These are phyloP conservation scores for Crithidia sp. DNA, from an alignment of 208 protist species.

Conservation along the genomic window DNA sequence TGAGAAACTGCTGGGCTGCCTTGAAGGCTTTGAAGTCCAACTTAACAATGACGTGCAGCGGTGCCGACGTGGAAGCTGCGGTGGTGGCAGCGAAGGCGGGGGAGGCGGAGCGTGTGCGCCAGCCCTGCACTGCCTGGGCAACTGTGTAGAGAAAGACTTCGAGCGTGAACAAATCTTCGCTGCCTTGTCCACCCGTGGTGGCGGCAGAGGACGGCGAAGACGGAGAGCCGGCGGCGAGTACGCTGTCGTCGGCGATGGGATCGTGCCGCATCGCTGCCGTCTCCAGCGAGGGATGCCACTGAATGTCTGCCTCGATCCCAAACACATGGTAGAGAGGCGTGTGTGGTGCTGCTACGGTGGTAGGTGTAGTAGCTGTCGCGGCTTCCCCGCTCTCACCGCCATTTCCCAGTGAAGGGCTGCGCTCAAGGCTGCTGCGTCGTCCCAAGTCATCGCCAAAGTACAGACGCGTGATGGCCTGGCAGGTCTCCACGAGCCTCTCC, in stretches of 20 bases:
- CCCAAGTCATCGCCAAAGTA: not conserved
- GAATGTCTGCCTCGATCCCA: constrained; percentile 56
- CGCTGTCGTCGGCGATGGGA: constrained; percentile 17
- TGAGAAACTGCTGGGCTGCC: constrained; percentile 31
- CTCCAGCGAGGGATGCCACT: constrained; percentile 19
- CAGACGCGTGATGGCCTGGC: not conserved
- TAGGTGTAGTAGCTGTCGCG: no score
- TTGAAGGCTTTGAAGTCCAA: constrained; percentile 51
- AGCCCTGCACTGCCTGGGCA: constrained; percentile 21
- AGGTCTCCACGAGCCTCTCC: constrained; percentile 5
- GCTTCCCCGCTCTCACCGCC: no score
- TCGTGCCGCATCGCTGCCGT: constrained; percentile 41
- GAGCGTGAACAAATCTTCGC: not conserved
- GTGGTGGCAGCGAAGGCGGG: not conserved
- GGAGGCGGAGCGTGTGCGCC: not conserved
- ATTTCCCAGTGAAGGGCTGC: not conserved
- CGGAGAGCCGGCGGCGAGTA: not conserved
- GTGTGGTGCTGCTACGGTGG: not conserved
- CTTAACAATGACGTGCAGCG: constrained; percentile 41
- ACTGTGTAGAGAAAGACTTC: constrained; percentile 10
- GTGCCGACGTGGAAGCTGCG: not conserved
- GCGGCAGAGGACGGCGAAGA: not conserved
- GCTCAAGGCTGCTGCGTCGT: not conserved
- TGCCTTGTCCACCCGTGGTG: not conserved
- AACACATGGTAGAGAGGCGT: constrained; percentile 4